A percentile compares a stretch with the other conserved stretches of the same genome.
Conservation (phyloP, 2,329 filamentous ascomycete species). For the Graphilbum sp. region DNA sequence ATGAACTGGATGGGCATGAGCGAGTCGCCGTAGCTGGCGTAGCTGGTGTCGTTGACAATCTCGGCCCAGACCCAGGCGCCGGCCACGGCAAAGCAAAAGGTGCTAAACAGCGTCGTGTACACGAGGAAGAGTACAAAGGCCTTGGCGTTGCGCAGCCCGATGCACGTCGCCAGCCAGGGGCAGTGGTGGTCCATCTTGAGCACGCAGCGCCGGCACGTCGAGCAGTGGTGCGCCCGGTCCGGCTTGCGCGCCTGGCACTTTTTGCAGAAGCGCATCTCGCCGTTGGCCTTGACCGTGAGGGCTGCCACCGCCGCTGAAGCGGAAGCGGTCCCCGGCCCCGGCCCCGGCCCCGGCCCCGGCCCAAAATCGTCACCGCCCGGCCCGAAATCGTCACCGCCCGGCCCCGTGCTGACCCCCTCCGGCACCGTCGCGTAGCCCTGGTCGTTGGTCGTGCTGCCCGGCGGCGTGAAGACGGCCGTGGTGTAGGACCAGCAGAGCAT, state of each 20-base stretch:
- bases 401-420: constrained; percentile 37
- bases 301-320: constrained; percentile 13
- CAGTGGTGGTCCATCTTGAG: constrained; percentile 99
- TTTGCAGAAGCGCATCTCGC: constrained; percentile 82
- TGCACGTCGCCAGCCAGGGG: constrained; percentile 91
- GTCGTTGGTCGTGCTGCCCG: constrained; percentile 52
- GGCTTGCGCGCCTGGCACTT: constrained; percentile 93
- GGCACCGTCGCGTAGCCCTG: constrained; percentile 68
- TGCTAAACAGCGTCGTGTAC: constrained; percentile 77
- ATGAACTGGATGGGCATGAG: constrained; percentile 84
- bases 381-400: too few species aligned
- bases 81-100: constrained; percentile 62
- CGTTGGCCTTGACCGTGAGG: constrained; percentile 85
- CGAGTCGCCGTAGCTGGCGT: constrained; percentile 51
- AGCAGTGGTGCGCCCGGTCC: constrained; percentile 93
- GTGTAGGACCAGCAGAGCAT: constrained; percentile 84
- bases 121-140: constrained; percentile 82
- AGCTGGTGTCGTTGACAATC: constrained; percentile 43
- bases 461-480: constrained; percentile 80
- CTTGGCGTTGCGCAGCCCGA: constrained; percentile 91
- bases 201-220: constrained; percentile 82
- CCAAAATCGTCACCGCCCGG: too few species aligned
- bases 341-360: constrained; percentile 21
- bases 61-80: constrained; percentile 74
- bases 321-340: constrained; percentile 35